Evolutionary conservation across 2,329 filamentous ascomycete species (phyloP).

Genomic region (Fusarium pilosicola): DNA sequence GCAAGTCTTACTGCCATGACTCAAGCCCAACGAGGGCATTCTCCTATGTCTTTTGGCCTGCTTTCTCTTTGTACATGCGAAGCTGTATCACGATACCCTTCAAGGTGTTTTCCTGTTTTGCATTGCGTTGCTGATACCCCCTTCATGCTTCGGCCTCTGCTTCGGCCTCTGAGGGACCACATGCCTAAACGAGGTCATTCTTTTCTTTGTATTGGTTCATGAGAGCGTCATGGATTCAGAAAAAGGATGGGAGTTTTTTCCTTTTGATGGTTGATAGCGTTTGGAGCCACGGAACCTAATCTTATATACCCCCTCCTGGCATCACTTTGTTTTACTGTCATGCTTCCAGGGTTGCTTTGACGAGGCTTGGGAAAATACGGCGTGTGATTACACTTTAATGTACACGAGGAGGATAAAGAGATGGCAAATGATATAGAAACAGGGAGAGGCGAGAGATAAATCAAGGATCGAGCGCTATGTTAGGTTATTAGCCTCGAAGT

Average conservation of each 20-base stretch:
- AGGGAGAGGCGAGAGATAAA: conserved; percentile 5
- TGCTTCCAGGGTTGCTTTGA: conserved; percentile 13
- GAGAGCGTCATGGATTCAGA: conserved; percentile 31
- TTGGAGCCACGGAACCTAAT: conserved; percentile 45
- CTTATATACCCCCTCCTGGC: conserved; percentile 45
- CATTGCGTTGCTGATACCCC: conserved; percentile 41
- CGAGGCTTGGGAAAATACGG: conserved; percentile 27
- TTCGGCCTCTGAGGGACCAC: conserved; percentile 39
- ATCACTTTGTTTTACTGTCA: conserved; percentile 36
- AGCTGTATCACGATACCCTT: conserved; percentile 39
- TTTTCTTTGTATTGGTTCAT: conserved; percentile 36
- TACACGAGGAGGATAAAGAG: conserved; percentile 24
- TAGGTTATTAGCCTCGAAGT: conserved; percentile 18
- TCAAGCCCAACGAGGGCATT: conserved; percentile 30
- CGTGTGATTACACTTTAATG: conserved; percentile 22
- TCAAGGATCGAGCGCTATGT: conserved; percentile 20
- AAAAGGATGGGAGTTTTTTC: conserved; percentile 38
- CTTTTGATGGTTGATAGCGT: conserved; percentile 31
- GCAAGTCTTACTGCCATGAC: conserved; percentile 45
- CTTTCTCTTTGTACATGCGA: conserved; percentile 36
- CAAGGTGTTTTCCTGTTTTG: conserved; percentile 32
- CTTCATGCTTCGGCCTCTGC: conserved; percentile 37
- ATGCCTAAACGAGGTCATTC: conserved; percentile 37
- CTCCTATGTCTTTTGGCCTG: conserved; percentile 35
- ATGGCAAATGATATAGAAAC: conserved; percentile 8